Base-by-base conservation (phyloP, 1,284 basidiomycete genomes). In the Afroboletus lepidellus region DNA sequence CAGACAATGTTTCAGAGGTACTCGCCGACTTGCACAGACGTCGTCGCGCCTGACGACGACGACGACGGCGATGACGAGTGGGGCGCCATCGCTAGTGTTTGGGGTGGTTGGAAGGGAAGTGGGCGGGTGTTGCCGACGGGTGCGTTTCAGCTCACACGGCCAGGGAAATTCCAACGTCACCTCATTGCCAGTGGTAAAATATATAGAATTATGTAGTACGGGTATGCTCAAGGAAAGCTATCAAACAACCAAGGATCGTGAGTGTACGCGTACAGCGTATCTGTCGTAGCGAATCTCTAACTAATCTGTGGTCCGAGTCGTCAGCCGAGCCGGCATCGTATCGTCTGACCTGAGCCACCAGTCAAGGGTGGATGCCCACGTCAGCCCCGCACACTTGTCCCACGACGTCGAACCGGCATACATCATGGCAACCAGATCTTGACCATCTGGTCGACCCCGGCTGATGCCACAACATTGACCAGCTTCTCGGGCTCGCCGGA, bases 11-110 rank as follows among this genome's bases (percentile, higher is more conserved):
- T n/a, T 16, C 13, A 38, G 20, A 24, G 3, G 16, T 46, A 82
- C 89, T 76, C 50, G 86, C 88, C 88, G 71, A 91, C 88, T 91
- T 91, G 89, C 46, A 91, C 88, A 63, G 89, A 91, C 59, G 88
- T 91, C 74, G 85, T 78, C 76, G 83, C 72, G 69, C 69, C 69
- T 57, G 64, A 69, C 76, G 83, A 79, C 76, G 80, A 55, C 59
- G 47, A 55, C 42, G 60, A 55, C 43, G 58, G 48, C 53, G 57
- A 57, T 51, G 63, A 77, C 72, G 81, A 77, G 70, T 73, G 63
- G 54, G 86, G 85, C 70, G 86, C 81, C 85, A 87, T 87, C 75
- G 71, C 66, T 71, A 69, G 30, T 55, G 55, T 48, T 58, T 54
- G 51, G 39, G 39, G 54, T 50, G 53, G 63, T 62, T 64, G 55